Conservation (phyloP, 192 early-diverging fungal genomes). For the Funneliformis geosporum region DNA sequence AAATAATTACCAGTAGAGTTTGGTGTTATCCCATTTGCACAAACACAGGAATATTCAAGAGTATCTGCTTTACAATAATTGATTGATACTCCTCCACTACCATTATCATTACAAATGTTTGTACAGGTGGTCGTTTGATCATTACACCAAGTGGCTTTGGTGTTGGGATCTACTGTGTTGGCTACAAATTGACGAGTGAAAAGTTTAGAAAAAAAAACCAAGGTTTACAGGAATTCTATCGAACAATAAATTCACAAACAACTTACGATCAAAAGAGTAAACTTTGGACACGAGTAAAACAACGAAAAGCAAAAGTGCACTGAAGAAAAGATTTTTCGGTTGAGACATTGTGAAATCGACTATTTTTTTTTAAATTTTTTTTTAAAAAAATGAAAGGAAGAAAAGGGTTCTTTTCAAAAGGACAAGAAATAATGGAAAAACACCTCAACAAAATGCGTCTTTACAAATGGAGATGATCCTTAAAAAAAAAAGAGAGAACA, state of each 20-base stretch:
- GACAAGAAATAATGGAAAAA: too few relatives aligned
- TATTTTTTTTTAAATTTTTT: too few relatives aligned
- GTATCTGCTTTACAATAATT: constrained; percentile 20
- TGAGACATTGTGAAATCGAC: not conserved
- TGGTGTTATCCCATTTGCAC: constrained; percentile 11
- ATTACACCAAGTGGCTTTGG: constrained; percentile 31
- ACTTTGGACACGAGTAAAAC: not conserved
- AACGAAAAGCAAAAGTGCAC: not conserved
- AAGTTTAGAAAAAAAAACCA: not conserved
- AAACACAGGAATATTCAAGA: constrained; percentile 20
- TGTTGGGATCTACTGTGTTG: not conserved
- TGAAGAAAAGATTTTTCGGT: not conserved
- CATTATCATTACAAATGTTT: constrained; percentile 26
- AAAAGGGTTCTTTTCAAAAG: too few relatives aligned
- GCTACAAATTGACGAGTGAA: not conserved
- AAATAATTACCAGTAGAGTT: constrained; percentile 23
- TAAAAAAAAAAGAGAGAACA: too few relatives aligned
- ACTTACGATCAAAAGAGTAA: not conserved
- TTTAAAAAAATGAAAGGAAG: too few relatives aligned
- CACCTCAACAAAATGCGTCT: too few relatives aligned
- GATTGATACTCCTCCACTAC: not conserved
- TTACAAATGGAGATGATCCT: too few relatives aligned
- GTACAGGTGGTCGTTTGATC: constrained; percentile 30
- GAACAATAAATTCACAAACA: not conserved
- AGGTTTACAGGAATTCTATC: too few relatives aligned